Evolutionary conservation across 2,329 filamentous ascomycete species (phyloP).

Genomic region (Westerdykella ornata): DNA sequence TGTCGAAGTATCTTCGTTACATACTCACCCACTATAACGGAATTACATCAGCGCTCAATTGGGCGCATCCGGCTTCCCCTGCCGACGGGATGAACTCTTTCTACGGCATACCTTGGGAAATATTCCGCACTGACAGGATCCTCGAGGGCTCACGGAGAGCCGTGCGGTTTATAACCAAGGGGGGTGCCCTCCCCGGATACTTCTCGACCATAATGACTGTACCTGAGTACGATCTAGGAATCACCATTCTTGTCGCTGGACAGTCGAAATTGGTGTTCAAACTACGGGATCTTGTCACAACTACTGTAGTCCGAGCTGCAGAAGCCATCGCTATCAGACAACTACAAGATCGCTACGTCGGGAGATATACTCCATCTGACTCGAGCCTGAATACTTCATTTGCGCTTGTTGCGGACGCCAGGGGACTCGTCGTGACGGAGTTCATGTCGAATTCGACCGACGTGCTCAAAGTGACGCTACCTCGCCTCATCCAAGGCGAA

Average conservation of each 20-base stretch:
- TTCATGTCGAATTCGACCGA: conserved; percentile 30
- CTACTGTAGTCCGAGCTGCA: conserved; percentile 26
- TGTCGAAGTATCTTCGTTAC: conserved; percentile 42
- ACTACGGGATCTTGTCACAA: conserved; percentile 26
- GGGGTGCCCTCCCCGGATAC: conserved; percentile 41
- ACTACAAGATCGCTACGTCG: conserved; percentile 23
- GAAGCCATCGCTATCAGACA: conserved; percentile 28
- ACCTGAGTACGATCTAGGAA: conserved; percentile 41
- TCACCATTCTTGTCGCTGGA: conserved; percentile 39
- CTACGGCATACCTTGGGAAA: conserved; percentile 47
- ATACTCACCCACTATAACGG: conserved; percentile 39
- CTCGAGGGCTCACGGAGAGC: conserved; percentile 32
- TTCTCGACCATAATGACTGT: conserved; percentile 36
- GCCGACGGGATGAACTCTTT: conserved; percentile 33
- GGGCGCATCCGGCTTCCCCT: conserved; percentile 39
- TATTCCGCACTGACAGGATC: conserved; percentile 38
- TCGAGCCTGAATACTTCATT: conserved; percentile 22
- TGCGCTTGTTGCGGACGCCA: conserved; percentile 20
- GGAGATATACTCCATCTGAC: conserved; percentile 18
- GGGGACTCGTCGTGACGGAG: conserved; percentile 21
- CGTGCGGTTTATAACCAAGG: conserved; percentile 43
- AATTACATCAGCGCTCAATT: conserved; percentile 39
- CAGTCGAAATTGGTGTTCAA: conserved; percentile 14
- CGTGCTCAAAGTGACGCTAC: conserved; percentile 8
- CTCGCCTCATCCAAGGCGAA: conserved; percentile 1